Evolutionary conservation across 2,329 filamentous ascomycete genomes (phyloP), one percentile per base, ranked within the genome.

Genomic region (Trichoderma sp.): DNA sequence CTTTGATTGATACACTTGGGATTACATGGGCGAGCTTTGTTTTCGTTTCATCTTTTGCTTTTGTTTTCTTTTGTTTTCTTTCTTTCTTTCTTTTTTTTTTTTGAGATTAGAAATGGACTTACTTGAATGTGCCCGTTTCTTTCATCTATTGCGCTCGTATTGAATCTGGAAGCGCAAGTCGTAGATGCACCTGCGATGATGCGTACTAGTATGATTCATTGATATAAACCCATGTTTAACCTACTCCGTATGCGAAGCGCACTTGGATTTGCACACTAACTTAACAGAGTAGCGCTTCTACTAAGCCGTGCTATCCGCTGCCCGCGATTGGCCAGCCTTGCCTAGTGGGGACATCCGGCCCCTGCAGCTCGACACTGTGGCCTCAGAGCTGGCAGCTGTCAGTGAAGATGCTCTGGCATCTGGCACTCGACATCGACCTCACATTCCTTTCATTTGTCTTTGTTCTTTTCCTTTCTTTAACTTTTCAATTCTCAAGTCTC

Each of bases 371-470:
- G 42, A 67, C 35, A 65, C 57, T 58, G 64, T 67, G 64, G 64
- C 65, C 65, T 67, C 67, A 64, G 50, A 57, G 61, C 50, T 37
- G 22, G 27, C 50, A 56, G 50, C 61, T 61, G 64, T 68, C 65
- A 50, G 35, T 29, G 58, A 48, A 42, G 13, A 22, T 50, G n/a
- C n/a, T 45, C n/a, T 25, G 59, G 59, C 59, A 63, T 63, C 45
- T 63, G 59, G 59, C 59, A 63, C 29, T 12, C 39, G 56, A 37
- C 37, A 59, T 45, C n/a, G n/a, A n/a, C n/a, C 45, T 69, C 15
- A n/a, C 60, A 58, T 39, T 34, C 42, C 45, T 45, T 45, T 50
- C 25, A 42, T 42, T 60, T 42, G 42, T 50, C 42, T 27, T 52
- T 19, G 19, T 39, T 15, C 9, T 35, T 45, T 32, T 42, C 15